Base-by-base conservation (phyloP, 352 stramenopile genomes). In the Halophytophthora polymorphica region DNA sequence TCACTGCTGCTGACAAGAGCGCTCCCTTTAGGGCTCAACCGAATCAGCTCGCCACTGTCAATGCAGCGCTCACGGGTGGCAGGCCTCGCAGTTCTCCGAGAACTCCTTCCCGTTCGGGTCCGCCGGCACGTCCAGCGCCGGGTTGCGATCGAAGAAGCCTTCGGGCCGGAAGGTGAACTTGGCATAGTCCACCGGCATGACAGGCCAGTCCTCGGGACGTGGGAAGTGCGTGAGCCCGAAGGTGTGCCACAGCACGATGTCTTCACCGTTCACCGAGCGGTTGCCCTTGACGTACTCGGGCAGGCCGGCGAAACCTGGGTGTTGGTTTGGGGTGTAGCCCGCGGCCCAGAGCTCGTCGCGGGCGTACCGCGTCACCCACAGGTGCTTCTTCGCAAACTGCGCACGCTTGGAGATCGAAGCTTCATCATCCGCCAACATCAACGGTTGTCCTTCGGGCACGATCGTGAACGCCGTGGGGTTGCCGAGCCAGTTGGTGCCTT, bases 171-270 rank as follows among this genome's bases (percentile, higher is more conserved):
- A 50, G 53, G 73, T 79, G 57, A 93, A 90, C 29, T 69, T 71
- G 17, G 74, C 80, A 17, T 67, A 70, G 56, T 93, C 83, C 45
- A 79, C 79, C 11, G 73, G 76, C 82, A 93, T 90, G 38, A 90
- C 71, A 18, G 79, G 76, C 64, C 77, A 85, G 57, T 84, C 76
- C 61, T 91, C 80, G 0, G 70, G 53, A 15, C 76, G 65, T 8
- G 80, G 77, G 33, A 88, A 72, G 53, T 90, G 80, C 19, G 64
- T 73, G n/a, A 88, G 71, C 15, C 80, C 80, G 62, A 90, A 90
- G 45, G 72, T 71, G 52, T 88, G 76, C 79, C 79, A 90, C 39
- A 88, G 36, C n/a, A 90, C 74, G 31, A 90, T 60, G 61, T 88
- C 74, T 50, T 86, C 66, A 35, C 64, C 77, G 37, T 81, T 58